Conservation (phyloP, 768 basidiomycete genomes). For the Amanita rimosa region DNA sequence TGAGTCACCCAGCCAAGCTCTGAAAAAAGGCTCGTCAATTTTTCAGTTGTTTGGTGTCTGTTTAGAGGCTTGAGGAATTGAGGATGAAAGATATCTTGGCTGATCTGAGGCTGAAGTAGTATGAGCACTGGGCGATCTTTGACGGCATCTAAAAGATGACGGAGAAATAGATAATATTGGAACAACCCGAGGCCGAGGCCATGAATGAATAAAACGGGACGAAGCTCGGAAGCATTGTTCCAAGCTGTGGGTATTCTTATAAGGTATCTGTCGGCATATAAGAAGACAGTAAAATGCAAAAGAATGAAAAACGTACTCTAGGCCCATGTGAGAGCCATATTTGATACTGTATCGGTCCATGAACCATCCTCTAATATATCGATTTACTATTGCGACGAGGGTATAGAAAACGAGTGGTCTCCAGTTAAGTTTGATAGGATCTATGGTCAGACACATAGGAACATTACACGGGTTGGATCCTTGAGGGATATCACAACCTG, state of each 20-base stretch:
- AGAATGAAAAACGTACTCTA: conserved; percentile 46
- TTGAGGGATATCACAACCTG: conserved; percentile 52
- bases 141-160: conserved; percentile 41
- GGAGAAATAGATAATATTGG: conserved; percentile 56
- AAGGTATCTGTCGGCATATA: conserved; percentile 43
- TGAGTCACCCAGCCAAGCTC: conserved; percentile 53
- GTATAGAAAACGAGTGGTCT: conserved; percentile 64
- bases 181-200: conserved; percentile 79
- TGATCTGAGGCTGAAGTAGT: conserved; percentile 72
- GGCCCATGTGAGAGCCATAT: conserved; percentile 39
- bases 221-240: conserved; percentile 42
- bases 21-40: conserved; percentile 44
- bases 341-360: conserved; percentile 27
- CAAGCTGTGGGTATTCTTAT: conserved; percentile 60
- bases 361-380: conserved; percentile 32
- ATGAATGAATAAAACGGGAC: conserved; percentile 77
- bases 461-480: conserved; percentile 40
- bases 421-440: conserved; percentile 56
- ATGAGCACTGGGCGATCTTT: conserved; percentile 67
- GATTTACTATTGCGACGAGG: conserved; percentile 36
- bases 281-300: neutral
- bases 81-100: conserved; percentile 75
- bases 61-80: conserved; percentile 60
- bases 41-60: conserved; percentile 45
- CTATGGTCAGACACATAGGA: conserved; percentile 66